Evolutionary conservation across 345 rosid species (phyloP).

Genomic region (Ceriops decandra): DNA sequence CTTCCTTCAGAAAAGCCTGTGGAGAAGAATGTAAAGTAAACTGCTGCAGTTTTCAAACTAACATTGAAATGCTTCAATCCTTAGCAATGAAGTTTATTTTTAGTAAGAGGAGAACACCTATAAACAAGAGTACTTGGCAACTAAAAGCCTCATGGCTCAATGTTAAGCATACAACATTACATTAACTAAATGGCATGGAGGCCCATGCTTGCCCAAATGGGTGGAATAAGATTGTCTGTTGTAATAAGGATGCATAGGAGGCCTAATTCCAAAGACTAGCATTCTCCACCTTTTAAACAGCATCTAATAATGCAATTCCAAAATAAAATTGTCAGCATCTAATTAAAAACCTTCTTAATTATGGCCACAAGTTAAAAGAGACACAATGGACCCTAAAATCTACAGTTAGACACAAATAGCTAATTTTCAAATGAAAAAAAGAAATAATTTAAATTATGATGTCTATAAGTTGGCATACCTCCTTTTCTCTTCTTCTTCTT

Average conservation of each 20-base stretch:
- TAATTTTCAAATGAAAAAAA: conserved; percentile 1
- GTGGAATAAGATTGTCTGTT: not conserved
- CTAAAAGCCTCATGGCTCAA: not conserved
- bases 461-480: conserved; percentile 48
- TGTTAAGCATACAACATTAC: not conserved
- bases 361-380: not conserved
- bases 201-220: not conserved
- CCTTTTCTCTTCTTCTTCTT: conserved; percentile 63
- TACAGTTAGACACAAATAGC: conserved; percentile 1
- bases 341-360: not conserved
- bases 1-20: conserved; percentile 87
- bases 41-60: conserved; percentile 61
- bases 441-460: conserved; percentile 7
- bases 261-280: conserved; percentile 1
- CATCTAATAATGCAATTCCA: not conserved
- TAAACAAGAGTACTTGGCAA: not conserved
- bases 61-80: conserved; percentile 38
- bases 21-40: conserved; percentile 68
- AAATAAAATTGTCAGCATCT: not conserved
- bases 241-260: not conserved
- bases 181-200: not conserved
- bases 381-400: not conserved
- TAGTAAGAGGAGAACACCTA: conserved; percentile 11
- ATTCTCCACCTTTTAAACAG: not conserved
- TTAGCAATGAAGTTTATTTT: conserved; percentile 28